Evolutionary conservation across 306 rosid genomes (phyloP), one percentile per base, ranked within the genome.

Genomic region (Prunus kanzakura): DNA sequence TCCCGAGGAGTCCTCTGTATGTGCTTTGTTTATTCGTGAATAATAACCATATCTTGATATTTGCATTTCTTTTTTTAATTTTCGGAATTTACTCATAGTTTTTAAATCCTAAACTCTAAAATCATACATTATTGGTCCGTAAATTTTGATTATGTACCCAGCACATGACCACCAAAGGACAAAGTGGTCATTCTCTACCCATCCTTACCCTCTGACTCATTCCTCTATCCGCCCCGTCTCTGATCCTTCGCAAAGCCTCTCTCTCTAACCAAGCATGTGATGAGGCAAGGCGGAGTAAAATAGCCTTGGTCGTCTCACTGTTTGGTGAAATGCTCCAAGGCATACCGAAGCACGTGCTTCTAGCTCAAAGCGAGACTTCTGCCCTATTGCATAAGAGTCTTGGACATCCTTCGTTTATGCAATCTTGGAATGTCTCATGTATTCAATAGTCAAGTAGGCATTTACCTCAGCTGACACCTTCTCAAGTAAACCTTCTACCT

Each of bases 1-100:
- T 92, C 97, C 98, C 0, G 95, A 92, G 67, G 93, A 94, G 70
- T 94, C 89, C 20, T 90, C 97, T 6, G 97, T 94, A 84, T 73
- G 96, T 86, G 61, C 66, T 68, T 41, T 75, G 52, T 46, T 20
- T 43, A 60, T 51, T 47, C 32, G 3, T 46, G 52, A 45, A 58
- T 51, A 20, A 38, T 13, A 20, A 14, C 49, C 75, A 71, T 56
- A 22, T 49, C 62, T 25, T 19, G 69, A 66, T 14, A 19, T 69
- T 74, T 29, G n/a, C 75, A 67, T 41, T 78, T 27, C 69, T 67
- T 11, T 43, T 64, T 47, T 23, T 11, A 35, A 27, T 30, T 25
- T 50, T 4, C 15, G 41, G 43, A 23, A 67, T 55, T 38, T 45
- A 6, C 3, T 13, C 30, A 5, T 56, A 5, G 4, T 50, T 10